phyloP scores from a whole-genome alignment of 805 yeast genomes.

The Isabelozyma rhagii region DNA sequence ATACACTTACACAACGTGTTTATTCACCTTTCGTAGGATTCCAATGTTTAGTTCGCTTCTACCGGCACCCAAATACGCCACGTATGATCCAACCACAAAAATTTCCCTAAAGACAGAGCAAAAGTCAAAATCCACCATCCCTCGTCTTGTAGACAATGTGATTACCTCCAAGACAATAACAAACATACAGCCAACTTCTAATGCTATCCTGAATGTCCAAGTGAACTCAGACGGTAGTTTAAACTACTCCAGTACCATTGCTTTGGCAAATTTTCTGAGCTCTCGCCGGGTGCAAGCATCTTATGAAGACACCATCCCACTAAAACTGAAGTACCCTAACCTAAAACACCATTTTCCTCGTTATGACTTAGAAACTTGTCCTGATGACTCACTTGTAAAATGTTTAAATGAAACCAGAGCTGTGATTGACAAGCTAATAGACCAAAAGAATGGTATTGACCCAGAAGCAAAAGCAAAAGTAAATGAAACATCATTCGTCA shows the following conservation, averaged over 20 bases:
- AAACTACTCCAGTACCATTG: constrained; percentile 24
- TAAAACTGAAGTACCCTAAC: constrained; percentile 41
- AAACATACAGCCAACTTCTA: not conserved
- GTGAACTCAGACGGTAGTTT: constrained; percentile 24
- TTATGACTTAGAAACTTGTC: constrained; percentile 32
- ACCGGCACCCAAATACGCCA: constrained; percentile 2
- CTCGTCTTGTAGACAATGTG: not conserved
- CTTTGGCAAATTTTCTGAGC: constrained; percentile 8
- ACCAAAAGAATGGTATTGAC: constrained; percentile 30
- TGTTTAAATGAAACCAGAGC: constrained; percentile 55
- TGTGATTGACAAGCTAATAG: constrained; percentile 52
- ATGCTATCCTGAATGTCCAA: constrained; percentile 7
- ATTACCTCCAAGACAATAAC: not conserved
- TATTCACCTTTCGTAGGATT: not conserved
- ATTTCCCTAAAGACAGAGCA: not conserved
- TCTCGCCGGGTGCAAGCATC: constrained; percentile 40
- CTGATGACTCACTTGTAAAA: constrained; percentile 42
- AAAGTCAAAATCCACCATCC: not conserved
- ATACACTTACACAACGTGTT: not conserved
- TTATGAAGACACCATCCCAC: constrained; percentile 58
- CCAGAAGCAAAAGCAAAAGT: constrained; percentile 32
- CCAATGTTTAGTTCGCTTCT: constrained; percentile 5
- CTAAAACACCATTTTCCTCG: constrained; percentile 39
- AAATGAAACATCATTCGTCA: constrained; percentile 24
- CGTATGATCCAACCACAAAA: not conserved